Evolutionary conservation across 768 basidiomycete species (phyloP), one percentile per base, ranked within the genome.

Genomic region (Termitomyces sp.): DNA sequence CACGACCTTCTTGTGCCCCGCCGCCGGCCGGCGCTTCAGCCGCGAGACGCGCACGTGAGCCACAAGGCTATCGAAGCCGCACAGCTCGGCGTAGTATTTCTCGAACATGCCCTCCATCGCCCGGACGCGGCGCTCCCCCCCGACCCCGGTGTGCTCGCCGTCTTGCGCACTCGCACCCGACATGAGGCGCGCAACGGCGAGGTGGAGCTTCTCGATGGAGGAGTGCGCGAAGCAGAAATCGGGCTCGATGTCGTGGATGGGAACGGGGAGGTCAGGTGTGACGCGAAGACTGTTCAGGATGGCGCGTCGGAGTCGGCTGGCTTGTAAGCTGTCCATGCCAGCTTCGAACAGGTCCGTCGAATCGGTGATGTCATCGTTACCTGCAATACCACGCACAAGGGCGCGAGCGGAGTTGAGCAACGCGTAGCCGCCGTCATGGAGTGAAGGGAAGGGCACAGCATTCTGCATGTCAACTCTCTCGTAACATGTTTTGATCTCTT

Each of bases 271-370:
- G 16, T 60, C 57, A 2, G 61, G 57, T 8, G 70, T 72, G 22
- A 59, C 63, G 14, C 63, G 66, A 9, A 73, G 62, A 27, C 63
- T 56, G 27, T 61, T 65, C 9, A 72, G 45, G 43, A 74, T 61
- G 7, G 67, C 64, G 7, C 71, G 67, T n/a, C 71, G 70, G 22
- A 78, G 64, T 14, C 72, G 60, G 46, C 64, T 71, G 12, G 75
- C 74, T 45, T 76, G 76, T 32, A 76, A 53, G 53, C 74, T 75
- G 56, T 76, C 75, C 75, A 78, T 74, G 1, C 76, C 76, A 1
- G 64, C 65, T 62, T 76, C 75, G 55, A 78, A 76, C 53, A 78
- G 73, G 57, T 76, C 75, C 16, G 64, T 52, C 13, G 55, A 44
- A 47, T 66, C 62, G 42, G 72, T 67, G 5, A 67, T 61, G 8